Evolutionary conservation across 257 asterid species (phyloP), one percentile per base, ranked within the genome.

Genomic region (Nicotiana knightiana): DNA sequence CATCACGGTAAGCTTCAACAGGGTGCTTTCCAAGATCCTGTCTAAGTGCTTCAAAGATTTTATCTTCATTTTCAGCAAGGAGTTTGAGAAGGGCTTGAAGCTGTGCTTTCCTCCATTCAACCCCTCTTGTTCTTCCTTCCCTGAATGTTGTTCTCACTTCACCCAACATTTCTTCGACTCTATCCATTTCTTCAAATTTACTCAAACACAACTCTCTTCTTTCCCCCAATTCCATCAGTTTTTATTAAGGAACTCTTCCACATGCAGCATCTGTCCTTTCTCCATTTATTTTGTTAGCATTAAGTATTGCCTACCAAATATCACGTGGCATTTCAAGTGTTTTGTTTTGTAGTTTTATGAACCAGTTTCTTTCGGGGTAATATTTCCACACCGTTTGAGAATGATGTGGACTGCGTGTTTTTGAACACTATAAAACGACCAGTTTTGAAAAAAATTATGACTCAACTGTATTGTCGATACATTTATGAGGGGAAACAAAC

Each of bases 21-120:
- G 95, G 92, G 79, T 93, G 97, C 82, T 94, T 96, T 17, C 97
- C 97, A 21, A 96, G 96, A 91, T 93, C 99, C 76, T 83, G 92
- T 15, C 79, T 46, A 26, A 96, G 91, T 16, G 97, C 98, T 61
- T 92, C 91, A 37, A 91, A 89, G 24, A 96, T 89, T 62, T 76
- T 86, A 21, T 86, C 86, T 82, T 96, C 97, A 4, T 96, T 93
- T 67, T 96, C 98, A 17, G 84, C 87, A 0, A 96, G 0, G 17
- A 94, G 90, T 28, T 82, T 91, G 63, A 93, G 83, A 35, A 96
- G 81, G 13, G 90, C 97, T 82, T 86, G 87, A 76, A 96, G 94
- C 87, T 96, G 99, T 28, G 91, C 86, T 75, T 91, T 91, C 35
- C 99, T 88, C 99, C 99, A 96, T 13, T 51, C 88, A 66, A 90